A percentile compares a stretch with the other conserved stretches of the same genome.
Conservation (phyloP, 495 filamentous ascomycete species). For the Lentithecium fluviatile region DNA sequence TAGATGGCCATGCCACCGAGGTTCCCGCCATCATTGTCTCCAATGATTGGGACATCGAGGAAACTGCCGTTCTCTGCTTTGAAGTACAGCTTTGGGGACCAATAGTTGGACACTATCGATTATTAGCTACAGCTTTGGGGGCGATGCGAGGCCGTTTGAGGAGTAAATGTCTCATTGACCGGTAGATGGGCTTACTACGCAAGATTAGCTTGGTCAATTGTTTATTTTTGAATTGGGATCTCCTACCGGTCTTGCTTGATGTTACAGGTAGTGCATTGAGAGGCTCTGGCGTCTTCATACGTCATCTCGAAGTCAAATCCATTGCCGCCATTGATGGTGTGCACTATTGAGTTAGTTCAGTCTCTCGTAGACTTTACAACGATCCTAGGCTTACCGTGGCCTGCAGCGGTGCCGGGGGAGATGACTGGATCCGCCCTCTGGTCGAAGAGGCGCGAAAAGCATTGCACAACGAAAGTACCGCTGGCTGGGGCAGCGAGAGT, state of each 20-base stretch:
- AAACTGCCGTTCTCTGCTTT: slow-evolving; percentile 63
- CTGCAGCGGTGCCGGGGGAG: slow-evolving; percentile 53
- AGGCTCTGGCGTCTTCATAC: slow-evolving; percentile 56
- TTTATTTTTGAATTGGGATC: too few species aligned
- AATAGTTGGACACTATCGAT: slow-evolving; percentile 71
- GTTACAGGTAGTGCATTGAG: slow-evolving; percentile 65
- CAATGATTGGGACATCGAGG: slow-evolving; percentile 62
- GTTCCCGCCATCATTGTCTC: slow-evolving; percentile 53
- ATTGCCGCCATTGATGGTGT: slow-evolving; percentile 73
- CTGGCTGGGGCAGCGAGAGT: slow-evolving; percentile 36
- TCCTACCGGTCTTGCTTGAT: slow-evolving; percentile 56
- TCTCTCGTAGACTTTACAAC: too few species aligned
- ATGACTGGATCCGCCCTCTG: slow-evolving; percentile 73
- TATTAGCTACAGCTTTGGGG: too few species aligned
- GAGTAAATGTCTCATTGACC: too few species aligned
- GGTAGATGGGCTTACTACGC: too few species aligned
- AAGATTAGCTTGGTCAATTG: too few species aligned
- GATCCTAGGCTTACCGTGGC: slow-evolving; percentile 47
- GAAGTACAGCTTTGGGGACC: slow-evolving; percentile 71
- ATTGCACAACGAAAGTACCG: slow-evolving; percentile 43
- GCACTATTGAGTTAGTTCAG: slow-evolving; percentile 43
- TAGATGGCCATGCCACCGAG: slow-evolving; percentile 55
- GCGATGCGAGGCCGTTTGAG: too few species aligned
- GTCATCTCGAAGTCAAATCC: slow-evolving; percentile 65
- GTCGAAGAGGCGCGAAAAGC: slow-evolving; percentile 48